A percentile compares a stretch with the other conserved stretches of the same genome.
phyloP scores from a whole-genome alignment of 495 filamentous ascomycete genomes.

The Endocarpon pusillum region DNA sequence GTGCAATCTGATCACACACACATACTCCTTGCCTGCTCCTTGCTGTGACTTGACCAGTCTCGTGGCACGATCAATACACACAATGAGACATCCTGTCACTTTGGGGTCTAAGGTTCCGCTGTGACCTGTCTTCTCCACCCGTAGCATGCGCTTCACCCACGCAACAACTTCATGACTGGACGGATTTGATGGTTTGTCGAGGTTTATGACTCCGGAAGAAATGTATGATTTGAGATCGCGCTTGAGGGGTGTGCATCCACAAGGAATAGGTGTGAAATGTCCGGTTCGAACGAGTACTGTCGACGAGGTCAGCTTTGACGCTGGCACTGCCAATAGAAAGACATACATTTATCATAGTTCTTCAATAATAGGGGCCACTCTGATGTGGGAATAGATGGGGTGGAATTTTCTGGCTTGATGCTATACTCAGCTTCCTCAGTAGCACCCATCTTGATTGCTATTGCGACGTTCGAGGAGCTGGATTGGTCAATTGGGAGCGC shows the following conservation, averaged over 20 bases:
- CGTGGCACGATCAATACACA: constrained; percentile 89
- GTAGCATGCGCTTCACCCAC: constrained; percentile 91
- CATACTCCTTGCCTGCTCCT: constrained; percentile 83
- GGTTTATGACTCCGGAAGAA: constrained; percentile 90
- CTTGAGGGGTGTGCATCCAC: constrained; percentile 68
- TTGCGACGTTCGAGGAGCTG: too few relatives aligned
- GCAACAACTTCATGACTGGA: constrained; percentile 96
- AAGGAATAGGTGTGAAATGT: constrained; percentile 87
- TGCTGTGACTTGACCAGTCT: constrained; percentile 96
- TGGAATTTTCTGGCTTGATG: constrained; percentile 72
- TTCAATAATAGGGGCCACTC: constrained; percentile 82
- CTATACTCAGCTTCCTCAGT: constrained; percentile 53
- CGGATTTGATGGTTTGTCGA: constrained; percentile 96
- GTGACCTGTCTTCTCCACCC: constrained; percentile 93
- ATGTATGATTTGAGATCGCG: constrained; percentile 93
- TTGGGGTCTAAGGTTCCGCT: constrained; percentile 93
- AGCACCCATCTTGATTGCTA: constrained; percentile 21
- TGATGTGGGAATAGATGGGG: constrained; percentile 56
- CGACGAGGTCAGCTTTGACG: constrained; percentile 9
- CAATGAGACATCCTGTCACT: constrained; percentile 86
- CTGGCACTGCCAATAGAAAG: constrained; percentile 9
- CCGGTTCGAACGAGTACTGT: constrained; percentile 72
- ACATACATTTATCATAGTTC: constrained; percentile 69
- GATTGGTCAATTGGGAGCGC: too few relatives aligned
- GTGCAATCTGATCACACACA: constrained; percentile 78